Percentiles rank a stretch among this genome's conserved stretches.
phyloP scores from a whole-genome alignment of 2,329 filamentous ascomycete genomes.

The Pseudopithomyces maydicus region DNA sequence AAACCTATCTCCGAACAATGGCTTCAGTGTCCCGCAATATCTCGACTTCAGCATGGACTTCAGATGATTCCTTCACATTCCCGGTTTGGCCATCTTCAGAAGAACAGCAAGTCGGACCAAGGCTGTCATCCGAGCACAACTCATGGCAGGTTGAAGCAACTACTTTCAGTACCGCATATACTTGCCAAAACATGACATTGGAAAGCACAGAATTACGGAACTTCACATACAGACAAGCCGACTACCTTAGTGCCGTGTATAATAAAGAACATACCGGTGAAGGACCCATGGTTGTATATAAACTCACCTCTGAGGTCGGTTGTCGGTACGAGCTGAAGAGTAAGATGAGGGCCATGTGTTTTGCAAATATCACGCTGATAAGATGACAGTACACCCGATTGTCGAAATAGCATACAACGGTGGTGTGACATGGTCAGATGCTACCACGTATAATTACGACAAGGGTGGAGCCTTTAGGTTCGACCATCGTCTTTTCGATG shows the following conservation, averaged over 20 bases:
- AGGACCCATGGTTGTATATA: constrained; percentile 19
- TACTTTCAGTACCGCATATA: background rate
- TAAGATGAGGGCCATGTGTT: background rate
- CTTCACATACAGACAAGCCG: constrained; percentile 4
- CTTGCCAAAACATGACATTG: constrained; percentile 20
- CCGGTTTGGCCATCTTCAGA: constrained; percentile 22
- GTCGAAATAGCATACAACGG: constrained; percentile 15
- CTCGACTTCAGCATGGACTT: constrained; percentile 21
- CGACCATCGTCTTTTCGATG: background rate
- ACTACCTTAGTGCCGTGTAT: background rate
- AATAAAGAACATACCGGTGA: constrained; percentile 12
- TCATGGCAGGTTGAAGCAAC: constrained; percentile 18
- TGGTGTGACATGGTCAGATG: constrained; percentile 18
- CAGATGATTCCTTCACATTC: constrained; percentile 14
- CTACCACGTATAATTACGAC: constrained; percentile 10
- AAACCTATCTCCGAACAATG: constrained; percentile 21
- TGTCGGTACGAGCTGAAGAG: constrained; percentile 17
- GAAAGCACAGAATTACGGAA: constrained; percentile 13
- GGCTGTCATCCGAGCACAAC: constrained; percentile 6
- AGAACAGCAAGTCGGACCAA: constrained; percentile 12
- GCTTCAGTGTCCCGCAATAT: constrained; percentile 14
- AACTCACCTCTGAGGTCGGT: constrained; percentile 12
- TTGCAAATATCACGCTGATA: background rate
- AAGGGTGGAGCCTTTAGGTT: background rate
- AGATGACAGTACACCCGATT: constrained; percentile 10